Evolutionary conservation across 495 filamentous ascomycete genomes (phyloP), one percentile per base, ranked within the genome.

Genomic region (Recurvomyces mirabilis): DNA sequence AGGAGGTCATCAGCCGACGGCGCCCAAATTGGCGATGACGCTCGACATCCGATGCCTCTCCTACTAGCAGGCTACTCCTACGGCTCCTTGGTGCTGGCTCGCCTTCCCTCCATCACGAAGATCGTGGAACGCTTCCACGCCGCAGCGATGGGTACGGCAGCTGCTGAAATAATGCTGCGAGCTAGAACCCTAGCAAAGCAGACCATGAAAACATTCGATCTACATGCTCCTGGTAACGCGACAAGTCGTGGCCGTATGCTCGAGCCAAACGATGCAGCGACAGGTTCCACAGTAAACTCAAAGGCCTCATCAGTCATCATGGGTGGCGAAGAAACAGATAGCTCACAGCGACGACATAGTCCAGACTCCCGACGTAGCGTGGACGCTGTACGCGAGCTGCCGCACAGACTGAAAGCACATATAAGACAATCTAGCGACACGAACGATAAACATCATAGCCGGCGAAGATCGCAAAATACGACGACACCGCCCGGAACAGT

Each of bases 41-140:
- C 33, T 20, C 13, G 11, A 44, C 18, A 26, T 43, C 18, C 32
- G 18, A 11, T 47, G 13, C 4, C 87, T 4, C 57, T 66, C 7
- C 33, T 94, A 1, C 58, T 93, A 4, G 82, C 72, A 1, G 91
- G 91, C 30, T 96, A 96, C 60, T 95, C 89, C 0, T 96, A 94
- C 57, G 91, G 91, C 26, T 81, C 86, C 4, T 67, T 94, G 47
- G 75, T 96, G 31, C 75, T 84, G 10, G 75, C 72, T 3, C 75
- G 78, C 50, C 74, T 89, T 4, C 87, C 87, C 2, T 57, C 68
- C 10, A 61, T 80, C 19, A 58, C 67, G 12, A 62, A 67, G 1
- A 73, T 93, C 31, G 49, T 82, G 2, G 51, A 69, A 0, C 60
- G 72, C 4, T 84, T 94, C 50, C 55, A 64, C 28, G 53, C 58